Evolutionary conservation across 2,329 filamentous ascomycete genomes (phyloP).

Genomic region (Alternaria sp.): DNA sequence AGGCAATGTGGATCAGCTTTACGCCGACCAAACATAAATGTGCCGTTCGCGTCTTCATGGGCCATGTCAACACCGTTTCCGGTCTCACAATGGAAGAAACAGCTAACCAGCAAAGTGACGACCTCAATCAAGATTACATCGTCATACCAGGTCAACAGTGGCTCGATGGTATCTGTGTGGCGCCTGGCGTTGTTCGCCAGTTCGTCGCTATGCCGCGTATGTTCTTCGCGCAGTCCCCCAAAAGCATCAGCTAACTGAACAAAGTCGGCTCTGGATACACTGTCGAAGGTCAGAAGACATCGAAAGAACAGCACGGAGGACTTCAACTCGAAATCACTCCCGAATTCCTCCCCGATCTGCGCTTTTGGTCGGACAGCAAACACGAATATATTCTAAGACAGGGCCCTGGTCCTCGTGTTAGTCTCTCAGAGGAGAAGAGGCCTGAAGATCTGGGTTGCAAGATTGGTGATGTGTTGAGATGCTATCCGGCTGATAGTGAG

Average conservation of each 20-base stretch:
- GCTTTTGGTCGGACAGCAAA: not conserved
- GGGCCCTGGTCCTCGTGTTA: no score
- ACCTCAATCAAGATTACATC: not conserved
- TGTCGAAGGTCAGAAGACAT: not conserved
- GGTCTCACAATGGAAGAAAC: not conserved
- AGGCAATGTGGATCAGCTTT: slow-evolving; percentile 1
- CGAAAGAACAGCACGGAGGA: not conserved
- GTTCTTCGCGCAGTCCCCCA: not conserved
- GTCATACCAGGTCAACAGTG: not conserved
- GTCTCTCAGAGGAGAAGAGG: no score
- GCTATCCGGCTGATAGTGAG: no score
- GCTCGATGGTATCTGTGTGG: not conserved
- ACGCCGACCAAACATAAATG: not conserved
- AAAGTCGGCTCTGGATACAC: not conserved
- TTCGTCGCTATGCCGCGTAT: not conserved
- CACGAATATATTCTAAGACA: not conserved
- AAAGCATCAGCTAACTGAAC: not conserved
- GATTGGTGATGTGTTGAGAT: no score
- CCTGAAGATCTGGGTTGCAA: no score
- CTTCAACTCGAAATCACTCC: not conserved
- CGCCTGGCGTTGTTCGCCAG: not conserved
- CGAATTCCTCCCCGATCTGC: not conserved
- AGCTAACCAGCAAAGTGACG: fast-evolving
- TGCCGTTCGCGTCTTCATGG: not conserved
- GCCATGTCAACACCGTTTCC: not conserved